Evolutionary conservation across 2,329 filamentous ascomycete genomes (phyloP).

Genomic region (Clonostachys chloroleuca): DNA sequence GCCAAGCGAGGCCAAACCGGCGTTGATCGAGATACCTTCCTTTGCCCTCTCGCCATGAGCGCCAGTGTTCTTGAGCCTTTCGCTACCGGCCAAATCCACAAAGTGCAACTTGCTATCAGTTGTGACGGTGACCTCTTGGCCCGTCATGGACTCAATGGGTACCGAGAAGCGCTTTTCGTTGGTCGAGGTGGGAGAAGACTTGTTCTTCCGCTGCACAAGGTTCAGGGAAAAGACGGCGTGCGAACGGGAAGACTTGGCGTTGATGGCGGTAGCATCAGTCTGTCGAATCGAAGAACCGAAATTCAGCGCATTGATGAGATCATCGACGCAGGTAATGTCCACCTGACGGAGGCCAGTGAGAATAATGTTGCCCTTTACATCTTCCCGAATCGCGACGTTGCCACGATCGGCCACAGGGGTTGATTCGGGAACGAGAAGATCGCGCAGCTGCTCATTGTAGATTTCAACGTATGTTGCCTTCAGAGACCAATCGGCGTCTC

Average conservation of each 20-base stretch:
- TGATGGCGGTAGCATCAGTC: constrained; percentile 95
- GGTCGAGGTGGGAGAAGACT: constrained; percentile 38
- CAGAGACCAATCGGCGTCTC: constrained; percentile 81
- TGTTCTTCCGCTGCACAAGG: constrained; percentile 76
- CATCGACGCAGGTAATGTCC: constrained; percentile 85
- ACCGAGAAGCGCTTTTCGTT: constrained; percentile 84
- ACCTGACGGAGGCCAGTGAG: constrained; percentile 86
- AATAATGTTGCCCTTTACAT: constrained; percentile 89
- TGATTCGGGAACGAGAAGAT: constrained; percentile 78
- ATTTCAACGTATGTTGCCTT: constrained; percentile 96
- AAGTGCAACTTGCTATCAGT: constrained; percentile 99
- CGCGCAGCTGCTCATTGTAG: constrained; percentile 93
- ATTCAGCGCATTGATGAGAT: constrained; percentile 82
- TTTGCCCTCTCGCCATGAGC: constrained; percentile 91
- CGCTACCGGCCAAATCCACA: constrained; percentile 94
- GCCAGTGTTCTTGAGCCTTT: constrained; percentile 93
- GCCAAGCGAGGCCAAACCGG: constrained; percentile 86
- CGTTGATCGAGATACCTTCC: constrained; percentile 98
- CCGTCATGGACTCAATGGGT: constrained; percentile 74
- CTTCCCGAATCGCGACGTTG: constrained; percentile 87
- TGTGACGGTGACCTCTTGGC: constrained; percentile 64
- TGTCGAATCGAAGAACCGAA: constrained; percentile 93
- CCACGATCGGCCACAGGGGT: constrained; percentile 64
- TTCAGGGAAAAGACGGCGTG: constrained; percentile 97
- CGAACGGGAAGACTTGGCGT: constrained; percentile 94